Evolutionary conservation across 2,329 filamentous ascomycete genomes (phyloP), one percentile per base, ranked within the genome.

Genomic region (Hymenoscyphus infarciens): DNA sequence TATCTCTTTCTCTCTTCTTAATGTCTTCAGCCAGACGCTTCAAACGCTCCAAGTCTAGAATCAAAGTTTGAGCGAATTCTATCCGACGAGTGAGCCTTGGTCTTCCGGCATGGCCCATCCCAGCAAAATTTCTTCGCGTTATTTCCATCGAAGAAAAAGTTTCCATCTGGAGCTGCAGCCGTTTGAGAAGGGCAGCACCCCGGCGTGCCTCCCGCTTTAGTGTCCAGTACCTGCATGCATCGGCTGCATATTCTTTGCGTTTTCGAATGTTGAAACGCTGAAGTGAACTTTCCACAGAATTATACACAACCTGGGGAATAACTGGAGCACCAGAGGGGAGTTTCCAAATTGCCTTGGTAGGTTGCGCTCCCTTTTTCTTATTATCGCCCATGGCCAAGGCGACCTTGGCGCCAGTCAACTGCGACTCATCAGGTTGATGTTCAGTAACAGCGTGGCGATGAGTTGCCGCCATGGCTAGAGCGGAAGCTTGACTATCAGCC

Each of bases 81-180:
- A 98, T 93, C 54, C 95, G 87, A 63, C 92, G 84, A 58, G 88
- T 82, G 33, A 99, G 81, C 57, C 92, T 85, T 29, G 89, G 84
- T 71, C 88, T 87, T 61, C 95, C 95, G 56, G 87, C 87, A 49
- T 90, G 87, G 6, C 95, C 95, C 91, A 98, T 97, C 42, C 90
- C 89, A n/a, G 90, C 90, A 76, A 97, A 99, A 76, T 98, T 94
- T 63, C 95, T 89, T 59, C 95, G 85, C 1, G 95, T 97, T 68
- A 99, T 88, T 77, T 99, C 95, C 89, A 97, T 97, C 0, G 92
- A 97, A 6, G 94, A 94, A 75, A 98, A 99, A 0, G 92, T 91
- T 75, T 98, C 94, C 83, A 97, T 90, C 75, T 97, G 93, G 62
- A 98, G 79, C 75, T 99, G 95, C 22, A 99, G 82, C 39, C 95